A percentile compares a stretch with the other conserved stretches of the same genome.
phyloP scores from a whole-genome alignment of 2,329 filamentous ascomycete species.

The Periglandula ipomoeae region DNA sequence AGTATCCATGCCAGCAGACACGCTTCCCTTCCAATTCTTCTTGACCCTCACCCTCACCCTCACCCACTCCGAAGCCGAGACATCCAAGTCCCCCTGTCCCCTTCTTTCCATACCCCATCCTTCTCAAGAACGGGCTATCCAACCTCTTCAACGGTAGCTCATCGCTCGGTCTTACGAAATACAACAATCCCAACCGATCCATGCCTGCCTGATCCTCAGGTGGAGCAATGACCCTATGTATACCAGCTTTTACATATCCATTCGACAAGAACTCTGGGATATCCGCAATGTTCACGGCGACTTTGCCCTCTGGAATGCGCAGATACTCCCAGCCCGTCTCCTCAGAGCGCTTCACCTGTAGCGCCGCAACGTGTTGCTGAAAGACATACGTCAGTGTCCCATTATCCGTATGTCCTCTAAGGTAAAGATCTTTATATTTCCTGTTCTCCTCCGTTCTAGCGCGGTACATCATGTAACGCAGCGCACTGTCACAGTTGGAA shows the following conservation, averaged over 20 bases:
- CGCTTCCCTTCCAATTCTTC: constrained; percentile 3
- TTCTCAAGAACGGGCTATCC: constrained; percentile 3
- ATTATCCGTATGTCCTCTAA: constrained; percentile 42
- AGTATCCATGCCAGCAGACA: neutral
- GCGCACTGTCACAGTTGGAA: constrained; percentile 42
- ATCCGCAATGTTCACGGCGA: constrained; percentile 6
- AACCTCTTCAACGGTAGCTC: constrained; percentile 3
- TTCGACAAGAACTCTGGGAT: constrained; percentile 4
- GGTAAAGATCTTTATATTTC: constrained; percentile 24
- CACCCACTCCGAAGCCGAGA: constrained; percentile 5
- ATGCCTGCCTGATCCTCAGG: constrained; percentile 2
- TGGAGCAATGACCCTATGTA: constrained; percentile 5
- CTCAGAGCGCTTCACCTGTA: constrained; percentile 33
- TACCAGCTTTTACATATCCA: constrained; percentile 4
- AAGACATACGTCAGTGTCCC: constrained; percentile 48
- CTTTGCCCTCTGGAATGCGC: constrained; percentile 5
- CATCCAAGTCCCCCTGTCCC: constrained; percentile 2
- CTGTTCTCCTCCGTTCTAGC: constrained; percentile 36
- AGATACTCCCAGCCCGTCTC: constrained; percentile 3
- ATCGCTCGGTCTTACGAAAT: constrained; percentile 6
- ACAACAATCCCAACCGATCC: constrained; percentile 4
- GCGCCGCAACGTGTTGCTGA: constrained; percentile 45
- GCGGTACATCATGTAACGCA: constrained; percentile 52
- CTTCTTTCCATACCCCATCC: constrained; percentile 1
- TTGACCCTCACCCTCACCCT: constrained; percentile 2